Evolutionary conservation across 768 basidiomycete species (phyloP), one percentile per base, ranked within the genome.

Genomic region (Suillus sp.): DNA sequence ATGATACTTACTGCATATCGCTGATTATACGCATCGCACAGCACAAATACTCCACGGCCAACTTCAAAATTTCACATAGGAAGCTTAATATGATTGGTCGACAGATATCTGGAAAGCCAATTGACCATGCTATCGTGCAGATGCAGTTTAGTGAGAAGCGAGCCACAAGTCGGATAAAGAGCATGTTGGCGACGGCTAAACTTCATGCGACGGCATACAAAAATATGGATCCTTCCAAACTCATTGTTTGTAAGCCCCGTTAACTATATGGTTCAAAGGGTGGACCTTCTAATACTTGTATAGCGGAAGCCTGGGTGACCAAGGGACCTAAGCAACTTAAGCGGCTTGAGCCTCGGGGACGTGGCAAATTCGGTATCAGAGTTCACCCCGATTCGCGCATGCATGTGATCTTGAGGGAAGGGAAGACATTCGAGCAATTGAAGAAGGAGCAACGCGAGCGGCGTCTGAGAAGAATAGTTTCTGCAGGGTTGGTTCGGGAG

Each of bases 131-230:
- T 40, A 96, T 99, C 72, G 80, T 98, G 62, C 96, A 99, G 70
- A 96, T 99, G 93, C 86, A 91, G 73, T 98, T 97, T 76, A 93
- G 91, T 66, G 91, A 96, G 75, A 99, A 99, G 78, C 85, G 93
- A 27, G 93, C 91, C 16, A 89, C 93, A 66, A 83, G 80, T 54
- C 88, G 93, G 64, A 86, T 99, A 63, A 89, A 93, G 84, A 92
- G 89, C 68, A 94, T 94, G 85, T 83, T 99, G 51, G 87, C 86
- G 14, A 86, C 91, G 1, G 95, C 95, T 2, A 90, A 92, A 71
- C 87, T 95, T 71, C 91, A 96, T 69, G 96, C 96, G 0, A 78
- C 78, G 34, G 81, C 86, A 43, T 89, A 90, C 71, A 95, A 96
- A 78, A 85, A 84, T 35, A 78, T 99, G 71, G 79, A 88, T 51